Evolutionary conservation across 306 rosid species (phyloP), one percentile per base, ranked within the genome.

Genomic region (Prunus campanulata): DNA sequence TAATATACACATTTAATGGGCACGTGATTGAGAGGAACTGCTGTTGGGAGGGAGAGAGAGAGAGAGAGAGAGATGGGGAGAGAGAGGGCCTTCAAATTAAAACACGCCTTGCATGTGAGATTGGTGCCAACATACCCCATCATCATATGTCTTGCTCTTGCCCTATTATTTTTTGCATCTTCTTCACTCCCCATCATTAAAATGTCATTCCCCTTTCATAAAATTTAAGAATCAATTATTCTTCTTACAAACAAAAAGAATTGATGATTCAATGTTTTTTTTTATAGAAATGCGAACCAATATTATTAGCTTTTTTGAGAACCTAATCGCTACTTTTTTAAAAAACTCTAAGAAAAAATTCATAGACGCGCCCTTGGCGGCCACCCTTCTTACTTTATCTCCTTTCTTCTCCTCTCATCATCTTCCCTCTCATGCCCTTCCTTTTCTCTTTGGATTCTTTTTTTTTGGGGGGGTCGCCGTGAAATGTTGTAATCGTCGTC

Each of bases 91-190:
- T 84, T 75, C 68, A 82, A 57, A 27, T 60, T 52, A 15, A 85
- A 84, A 90, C 7, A 90, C 83, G 91, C 91, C 68, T 84, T 85
- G 87, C 96, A 92, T 88, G 96, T 92, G 96, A 85, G 90, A 86
- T 72, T 50, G 59, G 88, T 93, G 83, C 83, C 77, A 16, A 10
- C n/a, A 49, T 56, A 42, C 85, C 84, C 77, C 86, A 83, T 77
- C 24, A 24, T 11, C 24, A 5, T 19, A 18, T 48, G 15, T 42
- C 30, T 11, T 39, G 15, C 3, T 14, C 47, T 5, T 39, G 15
- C 3, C 30, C 47, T 11, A 30, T 32, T 25, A 62, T 15, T 14
- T 27, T 27, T 62, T 6, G 18, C 16, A 20, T 22, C 8, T 25
- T 27, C 35, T 61, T 5, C n/a, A 25, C 4, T 25, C 42, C 42